Evolutionary conservation across 2,329 filamentous ascomycete species (phyloP).

Genomic region (Colletotrichum aenigma): DNA sequence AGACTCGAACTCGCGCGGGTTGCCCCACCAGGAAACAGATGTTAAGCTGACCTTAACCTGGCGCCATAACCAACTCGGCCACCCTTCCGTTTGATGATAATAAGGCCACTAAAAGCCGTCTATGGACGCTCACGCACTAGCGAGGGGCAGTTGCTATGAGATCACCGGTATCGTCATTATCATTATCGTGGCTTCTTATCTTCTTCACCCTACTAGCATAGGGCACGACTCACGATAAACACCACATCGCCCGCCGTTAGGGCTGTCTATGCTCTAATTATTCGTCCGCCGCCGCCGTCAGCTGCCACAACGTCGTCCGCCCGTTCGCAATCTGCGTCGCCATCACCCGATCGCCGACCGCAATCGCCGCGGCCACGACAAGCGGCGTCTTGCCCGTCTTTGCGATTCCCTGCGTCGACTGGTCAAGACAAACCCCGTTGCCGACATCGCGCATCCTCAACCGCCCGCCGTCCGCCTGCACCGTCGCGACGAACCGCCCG

Average conservation of each 20-base stretch:
- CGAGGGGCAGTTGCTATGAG: not conserved
- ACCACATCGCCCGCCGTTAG: not conserved
- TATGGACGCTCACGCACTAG: accelerated
- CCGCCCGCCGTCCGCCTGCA: conserved; percentile 7
- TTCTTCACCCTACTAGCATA: not conserved
- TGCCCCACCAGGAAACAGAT: conserved; percentile 20
- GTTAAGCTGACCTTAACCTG: conserved; percentile 21
- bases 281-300: not conserved
- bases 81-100: not conserved
- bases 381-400: conserved; percentile 11
- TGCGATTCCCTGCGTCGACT: conserved; percentile 15
- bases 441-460: not conserved
- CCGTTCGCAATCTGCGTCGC: conserved; percentile 8
- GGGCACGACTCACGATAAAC: not conserved
- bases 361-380: not conserved
- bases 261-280: not conserved
- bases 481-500: conserved; percentile 4
- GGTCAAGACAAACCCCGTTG: conserved; percentile 11
- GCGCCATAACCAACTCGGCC: conserved; percentile 22
- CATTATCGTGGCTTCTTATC: not conserved
- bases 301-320: conserved; percentile 5
- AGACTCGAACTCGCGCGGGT: conserved; percentile 22
- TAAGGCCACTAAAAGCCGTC: accelerated
- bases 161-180: not conserved
- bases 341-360: not conserved